Evolutionary conservation across 148 eudicot species (phyloP).

Genomic region (Rhododendron ferrugineum): DNA sequence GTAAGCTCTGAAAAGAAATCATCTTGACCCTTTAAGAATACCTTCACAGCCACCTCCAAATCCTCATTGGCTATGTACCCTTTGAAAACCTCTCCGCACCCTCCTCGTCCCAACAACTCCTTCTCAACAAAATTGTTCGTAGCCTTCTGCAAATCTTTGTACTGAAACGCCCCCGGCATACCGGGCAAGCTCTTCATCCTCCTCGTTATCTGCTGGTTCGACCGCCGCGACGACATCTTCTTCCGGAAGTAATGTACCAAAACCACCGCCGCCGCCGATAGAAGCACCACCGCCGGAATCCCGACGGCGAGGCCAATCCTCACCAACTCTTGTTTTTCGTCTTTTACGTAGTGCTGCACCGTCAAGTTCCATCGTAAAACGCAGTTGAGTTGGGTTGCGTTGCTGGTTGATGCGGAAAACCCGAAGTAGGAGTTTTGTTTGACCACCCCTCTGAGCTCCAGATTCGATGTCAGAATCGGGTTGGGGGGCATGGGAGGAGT

Average conservation of each 20-base stretch:
- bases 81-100: constrained; percentile 65
- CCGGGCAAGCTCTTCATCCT: constrained; percentile 65
- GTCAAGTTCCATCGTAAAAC: constrained; percentile 78
- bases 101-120: constrained; percentile 70
- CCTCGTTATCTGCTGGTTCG: constrained; percentile 38
- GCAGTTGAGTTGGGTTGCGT: constrained; percentile 52
- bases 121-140: constrained; percentile 63
- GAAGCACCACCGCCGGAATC: constrained; percentile 11
- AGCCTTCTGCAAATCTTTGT: constrained; percentile 65
- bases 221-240: neutral
- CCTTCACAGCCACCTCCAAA: neutral
- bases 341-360: constrained; percentile 25
- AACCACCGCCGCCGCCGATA: constrained; percentile 19
- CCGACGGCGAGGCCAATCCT: constrained; percentile 15
- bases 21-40: neutral
- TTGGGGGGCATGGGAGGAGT: constrained; percentile 44
- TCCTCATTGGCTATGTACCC: constrained; percentile 19
- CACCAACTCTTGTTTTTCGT: neutral
- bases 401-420: constrained; percentile 74
- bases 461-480: constrained; percentile 31
- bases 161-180: constrained; percentile 53
- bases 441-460: constrained; percentile 20
- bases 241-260: constrained; percentile 13
- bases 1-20: neutral
- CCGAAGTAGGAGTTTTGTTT: constrained; percentile 59